phyloP scores from a whole-genome alignment of 176 grass and related monocot species.

The Hsuehochloa calcarea region DNA sequence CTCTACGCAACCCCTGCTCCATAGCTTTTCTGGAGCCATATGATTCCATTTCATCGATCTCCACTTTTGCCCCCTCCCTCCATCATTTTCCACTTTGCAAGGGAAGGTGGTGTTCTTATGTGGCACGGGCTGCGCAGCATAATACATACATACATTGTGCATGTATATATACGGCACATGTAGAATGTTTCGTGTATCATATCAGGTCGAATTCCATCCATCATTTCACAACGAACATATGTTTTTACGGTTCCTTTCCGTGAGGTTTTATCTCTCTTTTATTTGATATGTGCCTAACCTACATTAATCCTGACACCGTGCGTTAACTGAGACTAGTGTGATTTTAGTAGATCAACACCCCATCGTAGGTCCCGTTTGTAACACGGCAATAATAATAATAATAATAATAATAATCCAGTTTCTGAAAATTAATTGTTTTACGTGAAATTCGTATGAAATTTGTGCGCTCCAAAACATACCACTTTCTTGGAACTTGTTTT shows the following conservation, averaged over 20 bases:
- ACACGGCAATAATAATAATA: too few species aligned
- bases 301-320: too few species aligned
- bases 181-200: not conserved
- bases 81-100: not conserved
- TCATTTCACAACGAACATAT: not conserved
- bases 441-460: not conserved
- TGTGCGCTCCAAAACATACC: not conserved
- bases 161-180: not conserved
- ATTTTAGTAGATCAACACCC: too few species aligned
- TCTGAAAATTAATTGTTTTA: not conserved
- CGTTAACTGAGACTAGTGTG: too few species aligned
- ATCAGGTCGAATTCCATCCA: not conserved
- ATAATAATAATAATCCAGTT: too few species aligned
- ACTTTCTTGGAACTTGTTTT: conserved; percentile 45
- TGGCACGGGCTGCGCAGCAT: not conserved
- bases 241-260: not conserved
- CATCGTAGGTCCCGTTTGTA: too few species aligned
- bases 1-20: not conserved
- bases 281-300: too few species aligned
- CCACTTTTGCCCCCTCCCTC: not conserved
- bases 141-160: not conserved
- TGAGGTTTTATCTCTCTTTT: too few species aligned
- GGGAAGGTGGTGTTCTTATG: not conserved
- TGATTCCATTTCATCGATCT: conserved; percentile 23
- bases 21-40: not conserved